A percentile compares a stretch with the other conserved stretches of the same genome.
Evolutionary conservation across 2,329 filamentous ascomycete species (phyloP).

Genomic region (Microsporum canis): DNA sequence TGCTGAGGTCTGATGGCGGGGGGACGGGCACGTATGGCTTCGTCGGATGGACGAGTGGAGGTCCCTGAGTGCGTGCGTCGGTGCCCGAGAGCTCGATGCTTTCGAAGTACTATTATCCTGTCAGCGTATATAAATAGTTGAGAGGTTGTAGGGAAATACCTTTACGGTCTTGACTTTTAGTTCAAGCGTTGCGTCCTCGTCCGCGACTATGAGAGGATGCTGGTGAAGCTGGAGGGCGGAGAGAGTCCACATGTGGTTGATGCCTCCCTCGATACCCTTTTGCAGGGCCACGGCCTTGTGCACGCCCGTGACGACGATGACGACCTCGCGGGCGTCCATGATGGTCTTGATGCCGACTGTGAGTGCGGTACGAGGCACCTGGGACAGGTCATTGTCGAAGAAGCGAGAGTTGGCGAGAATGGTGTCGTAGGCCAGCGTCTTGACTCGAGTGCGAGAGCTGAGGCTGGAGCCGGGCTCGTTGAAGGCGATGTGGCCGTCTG

Average conservation of each 20-base stretch:
- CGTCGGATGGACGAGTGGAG: slow-evolving; percentile 32
- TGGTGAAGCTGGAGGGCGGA: slow-evolving; percentile 70
- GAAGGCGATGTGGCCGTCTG: slow-evolving; percentile 82
- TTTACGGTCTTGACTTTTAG: slow-evolving; percentile 63
- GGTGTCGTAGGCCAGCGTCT: slow-evolving; percentile 78
- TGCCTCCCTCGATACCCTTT: slow-evolving; percentile 66
- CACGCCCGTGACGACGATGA: slow-evolving; percentile 69
- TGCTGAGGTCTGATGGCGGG: slow-evolving; percentile 21
- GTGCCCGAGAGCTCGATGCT: slow-evolving; percentile 55
- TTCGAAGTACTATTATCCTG: slow-evolving; percentile 50
- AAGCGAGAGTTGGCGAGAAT: slow-evolving; percentile 77
- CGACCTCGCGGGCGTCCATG: slow-evolving; percentile 67
- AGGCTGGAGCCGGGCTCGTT: slow-evolving; percentile 78
- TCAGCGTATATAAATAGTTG: neutral
- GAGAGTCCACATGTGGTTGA: slow-evolving; percentile 87
- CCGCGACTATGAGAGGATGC: slow-evolving; percentile 70
- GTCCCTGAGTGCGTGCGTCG: slow-evolving; percentile 34
- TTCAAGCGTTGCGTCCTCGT: slow-evolving; percentile 66
- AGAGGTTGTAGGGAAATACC: slow-evolving; percentile 13
- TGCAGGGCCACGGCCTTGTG: slow-evolving; percentile 72
- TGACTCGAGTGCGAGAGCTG: slow-evolving; percentile 66
- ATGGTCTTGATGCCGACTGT: slow-evolving; percentile 79
- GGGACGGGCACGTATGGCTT: slow-evolving; percentile 21
- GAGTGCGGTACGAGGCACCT: slow-evolving; percentile 70
- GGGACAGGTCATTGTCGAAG: slow-evolving; percentile 61